These are phyloP conservation scores for Globisporangium paroecandrum DNA, from an alignment of 352 stramenopile genomes.

Conservation along the genomic window DNA sequence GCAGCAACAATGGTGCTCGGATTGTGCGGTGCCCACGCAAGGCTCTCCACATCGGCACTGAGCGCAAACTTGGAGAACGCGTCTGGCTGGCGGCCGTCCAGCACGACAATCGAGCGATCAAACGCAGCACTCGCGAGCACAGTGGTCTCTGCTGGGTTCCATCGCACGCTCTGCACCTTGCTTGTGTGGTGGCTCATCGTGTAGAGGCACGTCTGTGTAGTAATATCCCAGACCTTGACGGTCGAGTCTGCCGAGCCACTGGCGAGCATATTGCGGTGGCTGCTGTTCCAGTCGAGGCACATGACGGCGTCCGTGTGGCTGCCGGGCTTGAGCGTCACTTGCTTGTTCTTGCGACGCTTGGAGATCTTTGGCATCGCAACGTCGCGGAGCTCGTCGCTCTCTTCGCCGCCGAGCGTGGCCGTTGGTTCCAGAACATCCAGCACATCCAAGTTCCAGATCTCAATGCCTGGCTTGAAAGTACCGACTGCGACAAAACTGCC, in stretches of 20 bases:
- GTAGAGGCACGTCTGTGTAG: slow-evolving; percentile 89
- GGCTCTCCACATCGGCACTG: slow-evolving; percentile 85
- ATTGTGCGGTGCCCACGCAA: slow-evolving; percentile 93
- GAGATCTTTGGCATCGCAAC: slow-evolving; percentile 75
- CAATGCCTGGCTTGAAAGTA: slow-evolving; percentile 99
- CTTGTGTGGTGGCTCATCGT: slow-evolving; percentile 98
- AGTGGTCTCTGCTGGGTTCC: slow-evolving; percentile 95
- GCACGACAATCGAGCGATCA: slow-evolving; percentile 92
- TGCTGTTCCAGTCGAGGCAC: slow-evolving; percentile 97
- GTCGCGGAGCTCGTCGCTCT: slow-evolving; percentile 72
- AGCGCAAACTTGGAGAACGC: slow-evolving; percentile 83
- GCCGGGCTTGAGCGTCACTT: slow-evolving; percentile 80
- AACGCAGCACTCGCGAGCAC: slow-evolving; percentile 95
- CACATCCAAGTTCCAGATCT: slow-evolving; percentile 99
- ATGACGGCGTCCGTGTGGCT: slow-evolving; percentile 98
- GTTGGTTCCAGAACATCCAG: slow-evolving; percentile 97
- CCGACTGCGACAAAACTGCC: slow-evolving; percentile 99
- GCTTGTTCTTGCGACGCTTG: slow-evolving; percentile 68
- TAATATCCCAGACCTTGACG: slow-evolving; percentile 96
- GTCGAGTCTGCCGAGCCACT: slow-evolving; percentile 97
- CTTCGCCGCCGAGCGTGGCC: slow-evolving; percentile 93
- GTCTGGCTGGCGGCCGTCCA: slow-evolving; percentile 89
- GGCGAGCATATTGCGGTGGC: slow-evolving; percentile 95
- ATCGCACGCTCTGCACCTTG: slow-evolving; percentile 97
- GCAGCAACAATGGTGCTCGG: slow-evolving; percentile 91